These are phyloP conservation scores for Diaporthe citri DNA, from an alignment of 2,329 filamentous ascomycete genomes.

Conservation along the genomic window DNA sequence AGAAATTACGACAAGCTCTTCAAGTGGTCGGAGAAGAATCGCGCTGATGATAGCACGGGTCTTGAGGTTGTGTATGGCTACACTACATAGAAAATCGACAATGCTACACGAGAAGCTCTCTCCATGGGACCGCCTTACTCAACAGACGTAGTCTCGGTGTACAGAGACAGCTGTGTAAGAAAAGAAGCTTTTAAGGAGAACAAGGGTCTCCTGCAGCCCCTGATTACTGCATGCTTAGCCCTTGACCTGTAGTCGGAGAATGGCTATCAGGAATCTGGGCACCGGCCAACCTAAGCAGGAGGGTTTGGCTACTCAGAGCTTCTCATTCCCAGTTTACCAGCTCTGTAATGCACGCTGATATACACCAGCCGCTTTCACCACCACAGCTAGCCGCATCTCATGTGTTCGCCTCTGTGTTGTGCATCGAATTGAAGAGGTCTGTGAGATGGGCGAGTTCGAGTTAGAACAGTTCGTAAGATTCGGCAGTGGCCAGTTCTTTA, in stretches of 20 bases:
- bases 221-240: background rate
- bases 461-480: background rate
- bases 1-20: conserved; percentile 19
- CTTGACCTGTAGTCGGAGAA: background rate
- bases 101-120: too few relatives aligned
- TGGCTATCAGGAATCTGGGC: too few relatives aligned
- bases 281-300: background rate
- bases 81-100: background rate
- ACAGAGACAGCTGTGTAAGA: background rate
- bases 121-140: too few relatives aligned
- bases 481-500: background rate
- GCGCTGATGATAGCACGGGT: conserved; percentile 7
- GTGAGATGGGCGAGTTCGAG: background rate
- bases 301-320: background rate
- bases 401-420: too few relatives aligned
- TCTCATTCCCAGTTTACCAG: background rate
- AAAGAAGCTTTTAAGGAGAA: background rate
- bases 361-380: too few relatives aligned
- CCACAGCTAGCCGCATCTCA: too few relatives aligned
- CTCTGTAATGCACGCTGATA: background rate
- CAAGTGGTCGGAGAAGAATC: conserved; percentile 15
- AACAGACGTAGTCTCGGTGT: background rate
- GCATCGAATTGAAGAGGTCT: too few relatives aligned
- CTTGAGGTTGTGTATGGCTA: conserved; percentile 7
- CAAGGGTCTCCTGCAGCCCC: background rate